Conservation (phyloP, 1,284 basidiomycete species). For the Ganoderma sinense region DNA sequence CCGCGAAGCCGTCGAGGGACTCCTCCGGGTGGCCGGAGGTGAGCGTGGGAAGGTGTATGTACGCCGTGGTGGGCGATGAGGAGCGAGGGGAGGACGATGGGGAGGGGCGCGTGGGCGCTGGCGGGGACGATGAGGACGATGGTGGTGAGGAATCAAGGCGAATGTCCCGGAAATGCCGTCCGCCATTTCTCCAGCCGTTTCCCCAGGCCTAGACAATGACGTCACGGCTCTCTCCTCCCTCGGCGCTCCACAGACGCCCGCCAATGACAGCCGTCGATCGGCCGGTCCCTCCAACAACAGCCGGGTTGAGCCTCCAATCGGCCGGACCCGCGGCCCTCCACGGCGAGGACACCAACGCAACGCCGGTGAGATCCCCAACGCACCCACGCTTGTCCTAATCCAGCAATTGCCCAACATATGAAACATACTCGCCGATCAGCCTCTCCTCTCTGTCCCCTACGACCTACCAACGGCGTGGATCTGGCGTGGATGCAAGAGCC, state of each 20-base stretch:
- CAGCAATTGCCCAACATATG: neutral
- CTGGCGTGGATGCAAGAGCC: neutral
- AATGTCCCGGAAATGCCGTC: slow-evolving; percentile 20
- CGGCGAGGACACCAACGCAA: neutral
- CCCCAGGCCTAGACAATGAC: slow-evolving; percentile 27
- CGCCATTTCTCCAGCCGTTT: slow-evolving; percentile 20
- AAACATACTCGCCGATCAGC: neutral
- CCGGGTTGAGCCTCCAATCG: neutral
- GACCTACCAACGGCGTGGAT: too few relatives aligned
- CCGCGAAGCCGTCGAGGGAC: slow-evolving; percentile 25
- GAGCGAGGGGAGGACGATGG: slow-evolving; percentile 6
- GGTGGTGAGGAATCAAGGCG: slow-evolving; percentile 27
- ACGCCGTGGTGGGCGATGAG: slow-evolving; percentile 26
- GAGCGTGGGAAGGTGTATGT: slow-evolving; percentile 10
- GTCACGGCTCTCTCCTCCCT: slow-evolving; percentile 17
- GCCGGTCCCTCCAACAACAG: neutral
- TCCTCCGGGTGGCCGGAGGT: slow-evolving; percentile 23
- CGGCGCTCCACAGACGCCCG: slow-evolving; percentile 17
- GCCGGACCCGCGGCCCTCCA: neutral
- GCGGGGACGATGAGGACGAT: slow-evolving; percentile 25
- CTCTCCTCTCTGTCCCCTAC: neutral
- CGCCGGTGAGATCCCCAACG: neutral
- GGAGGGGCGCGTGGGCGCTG: slow-evolving; percentile 10
- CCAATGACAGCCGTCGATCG: slow-evolving; percentile 17
- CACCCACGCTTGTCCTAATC: neutral